These are phyloP conservation scores for Eucalyptus melliodora DNA, from an alignment of 345 rosid genomes.

Conservation along the genomic window DNA sequence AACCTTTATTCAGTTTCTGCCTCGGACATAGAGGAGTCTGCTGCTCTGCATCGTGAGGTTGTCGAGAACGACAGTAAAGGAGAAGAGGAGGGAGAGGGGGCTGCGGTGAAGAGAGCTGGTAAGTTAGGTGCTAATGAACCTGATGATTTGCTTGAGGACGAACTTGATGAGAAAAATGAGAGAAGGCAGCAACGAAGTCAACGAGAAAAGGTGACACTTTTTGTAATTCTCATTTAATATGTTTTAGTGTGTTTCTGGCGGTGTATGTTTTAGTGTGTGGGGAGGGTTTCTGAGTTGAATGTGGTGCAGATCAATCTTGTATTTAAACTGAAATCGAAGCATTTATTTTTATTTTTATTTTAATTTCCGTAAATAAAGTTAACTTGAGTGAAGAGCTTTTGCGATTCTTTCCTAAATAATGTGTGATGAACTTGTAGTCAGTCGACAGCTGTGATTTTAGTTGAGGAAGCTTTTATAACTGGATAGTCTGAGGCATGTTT, in stretches of 20 bases:
- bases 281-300: background rate
- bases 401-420: background rate
- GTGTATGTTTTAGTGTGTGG: background rate
- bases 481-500: background rate
- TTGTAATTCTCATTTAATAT: background rate
- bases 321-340: background rate
- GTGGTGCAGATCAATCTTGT: background rate
- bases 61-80: constrained; percentile 1
- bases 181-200: constrained; percentile 25
- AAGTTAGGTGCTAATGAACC: constrained; percentile 4
- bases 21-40: constrained; percentile 31
- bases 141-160: constrained; percentile 50
- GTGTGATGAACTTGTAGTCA: background rate
- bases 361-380: background rate
- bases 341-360: background rate
- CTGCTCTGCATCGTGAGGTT: constrained; percentile 12
- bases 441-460: background rate
- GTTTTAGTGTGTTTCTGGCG: background rate
- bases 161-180: constrained; percentile 23
- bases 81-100: background rate
- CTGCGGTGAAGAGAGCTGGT: background rate
- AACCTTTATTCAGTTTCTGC: constrained; percentile 39
- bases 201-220: constrained; percentile 32
- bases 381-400: background rate
- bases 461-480: background rate